Evolutionary conservation across 768 basidiomycete genomes (phyloP).

Genomic region (Termitomyces sp.): DNA sequence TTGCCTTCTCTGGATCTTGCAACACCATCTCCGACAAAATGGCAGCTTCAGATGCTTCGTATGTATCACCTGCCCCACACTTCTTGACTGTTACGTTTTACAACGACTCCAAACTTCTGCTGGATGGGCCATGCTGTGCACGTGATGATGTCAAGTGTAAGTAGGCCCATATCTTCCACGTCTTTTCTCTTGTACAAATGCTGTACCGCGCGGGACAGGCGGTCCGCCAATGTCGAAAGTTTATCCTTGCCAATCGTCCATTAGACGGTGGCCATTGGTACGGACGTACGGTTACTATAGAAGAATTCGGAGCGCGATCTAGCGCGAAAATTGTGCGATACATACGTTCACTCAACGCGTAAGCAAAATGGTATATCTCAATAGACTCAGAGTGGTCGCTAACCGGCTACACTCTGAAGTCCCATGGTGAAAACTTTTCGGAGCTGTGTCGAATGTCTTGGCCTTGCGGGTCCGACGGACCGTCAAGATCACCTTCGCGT

Average conservation of each 20-base stretch:
- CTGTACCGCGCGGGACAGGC: neutral
- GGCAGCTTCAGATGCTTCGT: neutral
- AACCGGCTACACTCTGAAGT: neutral
- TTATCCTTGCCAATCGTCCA: neutral
- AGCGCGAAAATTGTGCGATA: neutral
- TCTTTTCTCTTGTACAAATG: neutral
- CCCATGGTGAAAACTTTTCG: neutral
- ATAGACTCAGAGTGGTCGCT: neutral
- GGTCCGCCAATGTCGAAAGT: neutral
- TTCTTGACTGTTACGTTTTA: neutral
- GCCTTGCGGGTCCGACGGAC: conserved; percentile 10
- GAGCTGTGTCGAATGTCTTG: neutral
- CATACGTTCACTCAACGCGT: neutral
- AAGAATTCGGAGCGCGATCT: neutral
- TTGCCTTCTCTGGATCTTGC: neutral
- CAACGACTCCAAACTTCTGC: neutral
- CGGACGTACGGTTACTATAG: neutral
- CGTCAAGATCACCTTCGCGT: neutral
- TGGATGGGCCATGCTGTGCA: neutral
- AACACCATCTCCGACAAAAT: neutral
- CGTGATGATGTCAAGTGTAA: neutral
- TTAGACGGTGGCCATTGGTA: neutral
- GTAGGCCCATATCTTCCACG: neutral
- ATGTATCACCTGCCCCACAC: neutral
- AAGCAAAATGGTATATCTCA: neutral